Conservation (phyloP, 1,139 yeast species). For the Blastobotrys illinoisensis region DNA sequence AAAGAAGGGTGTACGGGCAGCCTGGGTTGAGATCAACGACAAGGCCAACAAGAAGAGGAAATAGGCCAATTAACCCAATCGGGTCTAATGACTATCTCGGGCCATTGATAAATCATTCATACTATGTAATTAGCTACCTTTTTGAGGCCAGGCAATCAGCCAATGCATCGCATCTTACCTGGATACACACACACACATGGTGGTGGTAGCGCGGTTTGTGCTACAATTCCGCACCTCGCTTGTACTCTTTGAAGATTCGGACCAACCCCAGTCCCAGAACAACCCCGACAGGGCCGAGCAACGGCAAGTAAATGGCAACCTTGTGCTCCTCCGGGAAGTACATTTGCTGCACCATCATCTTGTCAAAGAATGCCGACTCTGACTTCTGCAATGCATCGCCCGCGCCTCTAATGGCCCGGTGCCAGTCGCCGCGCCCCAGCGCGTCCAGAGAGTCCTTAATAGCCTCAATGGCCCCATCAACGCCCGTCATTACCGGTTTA, state of each 20-base stretch:
- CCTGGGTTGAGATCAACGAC: slow-evolving; percentile 65
- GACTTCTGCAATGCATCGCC: slow-evolving; percentile 52
- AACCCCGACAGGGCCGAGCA: slow-evolving; percentile 76
- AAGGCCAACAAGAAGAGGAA: slow-evolving; percentile 52
- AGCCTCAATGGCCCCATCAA: slow-evolving; percentile 38
- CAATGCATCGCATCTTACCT: too few species aligned
- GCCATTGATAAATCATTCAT: neutral
- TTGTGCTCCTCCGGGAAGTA: slow-evolving; percentile 95
- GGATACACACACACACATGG: too few species aligned
- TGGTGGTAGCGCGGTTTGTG: too few species aligned
- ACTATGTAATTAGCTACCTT: too few species aligned
- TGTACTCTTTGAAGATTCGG: slow-evolving; percentile 38
- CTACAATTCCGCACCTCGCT: slow-evolving; percentile 9
- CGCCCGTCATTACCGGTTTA: slow-evolving; percentile 47
- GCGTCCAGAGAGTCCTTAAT: slow-evolving; percentile 36
- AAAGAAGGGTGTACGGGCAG: slow-evolving; percentile 58
- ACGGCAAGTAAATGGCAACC: slow-evolving; percentile 84
- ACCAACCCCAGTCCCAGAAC: slow-evolving; percentile 59
- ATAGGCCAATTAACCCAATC: too few species aligned
- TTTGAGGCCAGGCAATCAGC: too few species aligned
- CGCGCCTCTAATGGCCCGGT: slow-evolving; percentile 47
- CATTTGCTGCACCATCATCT: slow-evolving; percentile 90
- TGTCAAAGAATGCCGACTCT: slow-evolving; percentile 82
- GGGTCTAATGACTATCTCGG: too few species aligned
- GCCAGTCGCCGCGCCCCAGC: slow-evolving; percentile 35